A percentile compares a stretch with the other conserved stretches of the same genome.
Conservation (phyloP, 2,329 filamentous ascomycete species). For the Aspergillus pseudoviridinutans region DNA sequence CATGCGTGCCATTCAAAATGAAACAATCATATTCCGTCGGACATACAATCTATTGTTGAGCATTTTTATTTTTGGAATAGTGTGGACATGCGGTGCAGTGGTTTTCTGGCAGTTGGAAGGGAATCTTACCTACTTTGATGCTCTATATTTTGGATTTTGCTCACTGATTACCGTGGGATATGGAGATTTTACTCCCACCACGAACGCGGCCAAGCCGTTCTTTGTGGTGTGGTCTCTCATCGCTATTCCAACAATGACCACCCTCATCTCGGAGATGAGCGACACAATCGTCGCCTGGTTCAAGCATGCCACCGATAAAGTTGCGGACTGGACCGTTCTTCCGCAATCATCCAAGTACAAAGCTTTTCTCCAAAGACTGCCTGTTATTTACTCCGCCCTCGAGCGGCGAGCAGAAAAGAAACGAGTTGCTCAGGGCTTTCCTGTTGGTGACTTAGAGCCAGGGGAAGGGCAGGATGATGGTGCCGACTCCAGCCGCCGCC, state of each 20-base stretch:
- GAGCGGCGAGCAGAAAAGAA: slow-evolving; percentile 40
- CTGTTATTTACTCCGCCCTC: slow-evolving; percentile 37
- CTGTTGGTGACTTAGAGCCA: slow-evolving; percentile 34
- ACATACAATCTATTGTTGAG: slow-evolving; percentile 73
- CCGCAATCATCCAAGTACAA: slow-evolving; percentile 58
- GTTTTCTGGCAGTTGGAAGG: slow-evolving; percentile 68
- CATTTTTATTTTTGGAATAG: slow-evolving; percentile 60
- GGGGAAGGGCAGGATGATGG: slow-evolving; percentile 11
- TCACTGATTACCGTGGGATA: slow-evolving; percentile 83
- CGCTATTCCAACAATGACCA: slow-evolving; percentile 81
- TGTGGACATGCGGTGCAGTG: slow-evolving; percentile 78
- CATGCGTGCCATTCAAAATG: slow-evolving; percentile 75
- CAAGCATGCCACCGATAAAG: slow-evolving; percentile 56
- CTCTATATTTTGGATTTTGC: slow-evolving; percentile 82
- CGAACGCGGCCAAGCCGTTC: slow-evolving; percentile 74
- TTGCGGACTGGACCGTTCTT: slow-evolving; percentile 64
- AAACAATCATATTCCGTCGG: slow-evolving; percentile 61
- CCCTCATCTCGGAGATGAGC: slow-evolving; percentile 77
- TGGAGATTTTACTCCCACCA: slow-evolving; percentile 72
- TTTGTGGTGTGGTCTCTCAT: slow-evolving; percentile 92
- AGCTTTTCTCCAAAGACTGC: slow-evolving; percentile 46
- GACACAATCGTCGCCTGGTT: slow-evolving; percentile 72
- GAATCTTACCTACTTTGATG: slow-evolving; percentile 64
- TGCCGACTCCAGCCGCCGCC: slow-evolving; percentile 4
- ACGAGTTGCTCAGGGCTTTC: slow-evolving; percentile 48